These are phyloP conservation scores for Arxiozyma telluris DNA, from an alignment of 1,139 yeast species.

Conservation along the genomic window DNA sequence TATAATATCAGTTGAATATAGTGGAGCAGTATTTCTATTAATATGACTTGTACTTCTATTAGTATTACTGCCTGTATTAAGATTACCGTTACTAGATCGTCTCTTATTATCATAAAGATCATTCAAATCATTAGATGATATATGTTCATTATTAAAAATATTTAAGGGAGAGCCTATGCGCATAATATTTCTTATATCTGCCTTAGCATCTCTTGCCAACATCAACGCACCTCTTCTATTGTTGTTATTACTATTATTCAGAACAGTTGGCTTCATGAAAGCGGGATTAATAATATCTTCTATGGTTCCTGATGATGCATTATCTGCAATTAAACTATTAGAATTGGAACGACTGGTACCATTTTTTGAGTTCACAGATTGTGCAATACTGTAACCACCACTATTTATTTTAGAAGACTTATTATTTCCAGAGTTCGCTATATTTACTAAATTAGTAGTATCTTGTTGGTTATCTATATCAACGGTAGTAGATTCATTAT, in stretches of 20 bases:
- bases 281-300: constrained; percentile 28
- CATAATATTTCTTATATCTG: not conserved
- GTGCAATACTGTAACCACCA: not conserved
- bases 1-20: constrained; percentile 4
- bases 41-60: not conserved
- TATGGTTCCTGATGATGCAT: constrained; percentile 8
- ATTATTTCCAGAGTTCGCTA: not conserved
- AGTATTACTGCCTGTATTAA: not conserved
- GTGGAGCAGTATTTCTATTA: not conserved
- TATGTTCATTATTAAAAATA: not conserved
- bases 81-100: not conserved
- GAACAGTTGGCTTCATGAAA: not conserved
- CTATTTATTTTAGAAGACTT: not conserved
- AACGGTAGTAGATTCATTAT: not conserved
- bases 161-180: constrained; percentile 5
- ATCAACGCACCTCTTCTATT: constrained; percentile 2
- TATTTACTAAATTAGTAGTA: not conserved
- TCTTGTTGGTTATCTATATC: not conserved
- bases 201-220: constrained; percentile 4
- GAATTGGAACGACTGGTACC: not conserved
- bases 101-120: not conserved
- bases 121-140: not conserved
- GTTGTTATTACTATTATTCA: not conserved
- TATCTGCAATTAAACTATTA: not conserved
- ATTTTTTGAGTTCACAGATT: not conserved